phyloP scores from a whole-genome alignment of 495 filamentous ascomycete species.

The Aspergillus coremiiformis region DNA sequence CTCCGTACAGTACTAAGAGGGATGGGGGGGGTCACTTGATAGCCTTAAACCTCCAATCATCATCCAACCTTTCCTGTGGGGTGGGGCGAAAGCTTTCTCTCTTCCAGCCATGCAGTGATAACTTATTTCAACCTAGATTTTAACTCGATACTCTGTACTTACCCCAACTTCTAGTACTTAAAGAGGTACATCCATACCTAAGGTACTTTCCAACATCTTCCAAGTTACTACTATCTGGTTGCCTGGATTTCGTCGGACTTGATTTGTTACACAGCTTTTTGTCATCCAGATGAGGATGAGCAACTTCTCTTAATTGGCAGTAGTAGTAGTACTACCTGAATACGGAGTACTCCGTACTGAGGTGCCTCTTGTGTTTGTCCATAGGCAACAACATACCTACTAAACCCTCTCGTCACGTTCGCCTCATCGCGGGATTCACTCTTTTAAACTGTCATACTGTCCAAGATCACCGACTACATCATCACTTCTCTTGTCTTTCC shows the following conservation, averaged over 20 bases:
- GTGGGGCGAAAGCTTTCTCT: neutral
- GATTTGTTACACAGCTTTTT: neutral
- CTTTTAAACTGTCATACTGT: conserved; percentile 1
- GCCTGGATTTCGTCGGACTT: conserved; percentile 4
- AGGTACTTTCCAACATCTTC: too few species aligned
- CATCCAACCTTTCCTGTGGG: neutral
- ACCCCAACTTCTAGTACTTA: too few species aligned
- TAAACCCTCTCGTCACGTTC: conserved; percentile 6
- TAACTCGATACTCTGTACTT: too few species aligned
- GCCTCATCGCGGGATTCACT: conserved; percentile 2
- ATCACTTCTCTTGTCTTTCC: neutral
- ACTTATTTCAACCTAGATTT: too few species aligned
- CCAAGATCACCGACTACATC: neutral
- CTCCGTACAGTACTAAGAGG: too few species aligned
- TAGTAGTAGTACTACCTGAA: neutral
- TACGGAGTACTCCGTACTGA: too few species aligned
- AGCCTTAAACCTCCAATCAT: neutral
- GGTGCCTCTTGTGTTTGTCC: too few species aligned
- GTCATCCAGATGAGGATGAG: neutral
- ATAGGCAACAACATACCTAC: conserved; percentile 24
- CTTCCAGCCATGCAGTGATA: too few species aligned
- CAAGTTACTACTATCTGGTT: too few species aligned
- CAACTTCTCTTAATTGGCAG: neutral
- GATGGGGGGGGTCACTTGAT: conserved; percentile 1
- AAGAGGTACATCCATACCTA: too few species aligned